Percentiles rank a stretch among this genome's conserved stretches.
Evolutionary conservation across 345 rosid species (phyloP).

Genomic region (Citrus unshiu): DNA sequence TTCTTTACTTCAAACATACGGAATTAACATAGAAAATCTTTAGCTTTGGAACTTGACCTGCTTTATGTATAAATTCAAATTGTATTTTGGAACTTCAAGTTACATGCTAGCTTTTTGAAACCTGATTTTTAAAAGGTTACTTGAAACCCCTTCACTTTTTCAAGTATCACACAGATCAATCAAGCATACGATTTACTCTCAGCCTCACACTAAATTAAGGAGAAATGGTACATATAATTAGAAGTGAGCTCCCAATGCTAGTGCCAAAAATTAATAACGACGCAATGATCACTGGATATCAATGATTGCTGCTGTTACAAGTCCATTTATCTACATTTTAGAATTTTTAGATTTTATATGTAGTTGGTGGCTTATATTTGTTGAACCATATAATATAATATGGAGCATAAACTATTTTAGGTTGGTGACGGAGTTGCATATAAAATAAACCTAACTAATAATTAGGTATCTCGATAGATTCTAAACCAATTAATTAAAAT

Average conservation of each 20-base stretch:
- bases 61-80: not conserved
- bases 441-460: not conserved
- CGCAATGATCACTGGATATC: not conserved
- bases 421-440: slow-evolving; percentile 1
- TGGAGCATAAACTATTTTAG: slow-evolving; percentile 1
- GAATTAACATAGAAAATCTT: too few species aligned
- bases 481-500: not conserved
- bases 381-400: slow-evolving; percentile 3
- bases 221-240: not conserved
- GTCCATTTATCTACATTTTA: not conserved
- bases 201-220: too few species aligned
- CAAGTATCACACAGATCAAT: not conserved
- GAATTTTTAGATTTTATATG: not conserved
- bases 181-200: too few species aligned
- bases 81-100: not conserved
- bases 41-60: not conserved
- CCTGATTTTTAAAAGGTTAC: not conserved
- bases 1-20: not conserved
- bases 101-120: not conserved
- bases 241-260: not conserved
- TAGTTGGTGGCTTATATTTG: slow-evolving; percentile 5
- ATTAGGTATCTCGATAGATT: not conserved
- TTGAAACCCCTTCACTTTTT: not conserved
- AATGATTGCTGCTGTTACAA: not conserved
- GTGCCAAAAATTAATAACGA: not conserved